Conservation (phyloP, 2,329 filamentous ascomycete species). For the Conoideocrella luteorostrata region DNA sequence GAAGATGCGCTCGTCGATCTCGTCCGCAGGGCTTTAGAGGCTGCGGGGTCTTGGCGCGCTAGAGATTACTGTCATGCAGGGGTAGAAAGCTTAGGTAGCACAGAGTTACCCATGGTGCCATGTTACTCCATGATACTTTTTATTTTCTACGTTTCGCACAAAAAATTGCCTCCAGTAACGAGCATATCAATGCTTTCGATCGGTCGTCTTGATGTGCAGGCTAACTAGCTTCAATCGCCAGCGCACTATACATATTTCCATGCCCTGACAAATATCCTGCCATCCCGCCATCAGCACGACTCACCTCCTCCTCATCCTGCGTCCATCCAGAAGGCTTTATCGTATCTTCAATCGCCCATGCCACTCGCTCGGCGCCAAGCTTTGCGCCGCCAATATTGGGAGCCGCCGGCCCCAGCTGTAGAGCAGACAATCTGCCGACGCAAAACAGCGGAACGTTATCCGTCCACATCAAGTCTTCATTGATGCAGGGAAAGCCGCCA, state of each 20-base stretch:
- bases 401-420: constrained; percentile 66
- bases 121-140: too few species aligned
- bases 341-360: constrained; percentile 61
- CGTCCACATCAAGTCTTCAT: constrained; percentile 69
- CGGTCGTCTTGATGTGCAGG: background rate
- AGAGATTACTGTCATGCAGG: too few species aligned
- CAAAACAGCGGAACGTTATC: constrained; percentile 67
- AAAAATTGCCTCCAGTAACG: too few species aligned
- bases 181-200: too few species aligned
- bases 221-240: constrained; percentile 13
- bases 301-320: background rate
- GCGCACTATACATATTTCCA: constrained; percentile 28
- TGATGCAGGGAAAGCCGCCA: constrained; percentile 66
- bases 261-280: constrained; percentile 28
- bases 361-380: constrained; percentile 65
- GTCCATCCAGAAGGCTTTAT: constrained; percentile 16
- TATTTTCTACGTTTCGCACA: too few species aligned
- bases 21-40: too few species aligned
- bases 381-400: constrained; percentile 70
- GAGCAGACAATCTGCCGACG: constrained; percentile 58
- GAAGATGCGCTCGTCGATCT: too few species aligned
- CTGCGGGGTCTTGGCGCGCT: too few species aligned
- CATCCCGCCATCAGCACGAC: constrained; percentile 8
- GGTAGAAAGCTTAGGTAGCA: too few species aligned
- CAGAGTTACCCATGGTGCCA: too few species aligned